Base-by-base conservation (phyloP, 192 early-diverging fungal species). In the Rhizophagus prolifer region DNA sequence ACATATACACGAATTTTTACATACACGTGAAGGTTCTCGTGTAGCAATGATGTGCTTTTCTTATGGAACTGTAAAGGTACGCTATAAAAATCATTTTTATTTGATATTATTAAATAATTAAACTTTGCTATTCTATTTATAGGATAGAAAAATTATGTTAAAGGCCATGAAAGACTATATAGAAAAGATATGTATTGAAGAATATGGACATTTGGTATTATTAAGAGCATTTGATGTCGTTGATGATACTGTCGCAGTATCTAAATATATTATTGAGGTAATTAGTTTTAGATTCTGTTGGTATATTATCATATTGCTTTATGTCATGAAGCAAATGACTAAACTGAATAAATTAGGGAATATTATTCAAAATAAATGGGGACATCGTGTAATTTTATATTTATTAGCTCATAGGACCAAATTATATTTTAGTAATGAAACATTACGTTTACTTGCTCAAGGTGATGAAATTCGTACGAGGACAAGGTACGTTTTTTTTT, bases 1-100 rank as follows among this genome's bases (percentile, higher is more conserved):
- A 75, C 90, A 93, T 72, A 84, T 95, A 10, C 89, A 90, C 34
- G 90, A 95, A 82, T 92, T 98, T 64, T 83, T 97, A 71, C 97
- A 98, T 79, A 98, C 96, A 44, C 86, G 91, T 64, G 96, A 97
- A 74, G 97, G 97, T 72, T 88, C 96, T 9, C 92, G 89, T 31
- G 92, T 93, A 26, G 92, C 90, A 7, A 95, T 95, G 89, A 87
- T 92, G 41, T 94, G 90, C 70, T 72, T 98, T 70, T 82, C 93
- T 26, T 83, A 95, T 80, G 91, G 90, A 12, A 86, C 90, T 25
- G 86, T 94, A 47, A 97, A 97, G 72, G 80, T 81, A 50, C 63
- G 62, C 8, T 41, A 23, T 72, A 19, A 75, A 58, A n/a, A n/a
- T 68, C 4, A 14, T 38, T n/a, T 38, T 38, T 41, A 12, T 41